A percentile compares a stretch with the other conserved stretches of the same genome.
Evolutionary conservation across 306 rosid species (phyloP).

Genomic region (Cotoneaster glaucophyllus): DNA sequence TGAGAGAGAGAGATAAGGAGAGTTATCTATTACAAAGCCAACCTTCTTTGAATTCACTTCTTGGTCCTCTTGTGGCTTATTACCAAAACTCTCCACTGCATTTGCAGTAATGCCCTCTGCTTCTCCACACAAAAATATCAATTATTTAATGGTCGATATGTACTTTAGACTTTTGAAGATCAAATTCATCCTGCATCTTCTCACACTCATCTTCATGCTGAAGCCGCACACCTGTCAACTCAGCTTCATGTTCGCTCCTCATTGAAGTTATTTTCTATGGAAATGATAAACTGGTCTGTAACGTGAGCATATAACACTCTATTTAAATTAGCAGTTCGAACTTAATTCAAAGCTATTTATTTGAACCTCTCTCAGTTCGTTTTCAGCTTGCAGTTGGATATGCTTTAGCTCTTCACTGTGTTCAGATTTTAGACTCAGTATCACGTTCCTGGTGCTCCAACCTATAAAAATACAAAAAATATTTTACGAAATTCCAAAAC

Average conservation of each 20-base stretch:
- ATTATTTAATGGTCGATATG: constrained; percentile 17
- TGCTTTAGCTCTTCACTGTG: too few relatives aligned
- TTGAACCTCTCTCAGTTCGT: neutral
- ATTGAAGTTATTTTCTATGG: constrained; percentile 53
- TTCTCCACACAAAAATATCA: neutral
- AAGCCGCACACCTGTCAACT: constrained; percentile 60
- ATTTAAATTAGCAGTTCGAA: neutral
- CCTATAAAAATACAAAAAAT: too few relatives aligned
- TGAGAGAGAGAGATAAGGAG: constrained; percentile 11
- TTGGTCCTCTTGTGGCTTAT: constrained; percentile 77
- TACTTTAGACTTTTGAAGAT: constrained; percentile 87
- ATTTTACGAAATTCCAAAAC: too few relatives aligned
- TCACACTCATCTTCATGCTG: constrained; percentile 76
- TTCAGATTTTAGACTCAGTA: too few relatives aligned
- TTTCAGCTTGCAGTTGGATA: too few relatives aligned
- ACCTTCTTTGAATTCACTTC: constrained; percentile 89
- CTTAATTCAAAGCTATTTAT: neutral
- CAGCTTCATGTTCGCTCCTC: constrained; percentile 74
- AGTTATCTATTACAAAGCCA: neutral
- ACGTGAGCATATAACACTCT: constrained; percentile 6
- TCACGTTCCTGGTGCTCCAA: too few relatives aligned
- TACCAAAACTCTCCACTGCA: constrained; percentile 96
- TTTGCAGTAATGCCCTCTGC: neutral
- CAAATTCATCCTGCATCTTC: constrained; percentile 81
- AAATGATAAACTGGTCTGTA: constrained; percentile 23